phyloP scores from a whole-genome alignment of 345 rosid species.

The Gossypium australe region DNA sequence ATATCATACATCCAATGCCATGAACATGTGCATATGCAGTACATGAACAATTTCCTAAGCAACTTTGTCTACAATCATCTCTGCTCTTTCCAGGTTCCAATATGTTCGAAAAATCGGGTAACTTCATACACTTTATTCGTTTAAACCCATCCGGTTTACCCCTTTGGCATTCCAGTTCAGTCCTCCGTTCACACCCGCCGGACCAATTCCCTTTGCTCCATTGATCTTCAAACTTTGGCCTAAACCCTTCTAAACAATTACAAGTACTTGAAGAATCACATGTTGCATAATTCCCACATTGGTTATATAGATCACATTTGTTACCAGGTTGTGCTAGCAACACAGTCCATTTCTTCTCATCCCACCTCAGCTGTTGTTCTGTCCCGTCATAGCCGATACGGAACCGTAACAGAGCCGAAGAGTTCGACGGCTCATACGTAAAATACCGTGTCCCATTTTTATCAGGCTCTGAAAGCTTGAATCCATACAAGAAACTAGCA shows the following conservation, averaged over 20 bases:
- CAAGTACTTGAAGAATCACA: constrained; percentile 45
- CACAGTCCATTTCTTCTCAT: constrained; percentile 38
- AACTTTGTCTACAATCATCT: constrained; percentile 28
- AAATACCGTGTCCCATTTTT: constrained; percentile 39
- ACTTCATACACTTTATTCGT: constrained; percentile 26
- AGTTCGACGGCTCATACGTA: constrained; percentile 36
- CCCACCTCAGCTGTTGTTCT: constrained; percentile 56
- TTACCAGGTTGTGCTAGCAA: constrained; percentile 41
- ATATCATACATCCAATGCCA: constrained; percentile 53
- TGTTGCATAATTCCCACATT: constrained; percentile 64
- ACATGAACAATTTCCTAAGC: constrained; percentile 59
- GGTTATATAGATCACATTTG: constrained; percentile 64
- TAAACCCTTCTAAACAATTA: constrained; percentile 53
- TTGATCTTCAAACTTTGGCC: constrained; percentile 15
- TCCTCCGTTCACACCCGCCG: constrained; percentile 46
- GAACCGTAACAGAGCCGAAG: constrained; percentile 46
- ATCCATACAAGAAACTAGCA: constrained; percentile 41
- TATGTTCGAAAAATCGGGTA: constrained; percentile 42
- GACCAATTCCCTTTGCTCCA: constrained; percentile 42
- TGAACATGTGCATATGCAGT: constrained; percentile 38
- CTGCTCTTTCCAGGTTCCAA: constrained; percentile 15
- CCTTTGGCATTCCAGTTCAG: constrained; percentile 32
- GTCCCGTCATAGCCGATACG: constrained; percentile 40
- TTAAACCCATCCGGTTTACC: constrained; percentile 38
- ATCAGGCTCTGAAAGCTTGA: constrained; percentile 33